Conservation (phyloP, 331 rosid genomes). For the Pyracantha coccinea region DNA sequence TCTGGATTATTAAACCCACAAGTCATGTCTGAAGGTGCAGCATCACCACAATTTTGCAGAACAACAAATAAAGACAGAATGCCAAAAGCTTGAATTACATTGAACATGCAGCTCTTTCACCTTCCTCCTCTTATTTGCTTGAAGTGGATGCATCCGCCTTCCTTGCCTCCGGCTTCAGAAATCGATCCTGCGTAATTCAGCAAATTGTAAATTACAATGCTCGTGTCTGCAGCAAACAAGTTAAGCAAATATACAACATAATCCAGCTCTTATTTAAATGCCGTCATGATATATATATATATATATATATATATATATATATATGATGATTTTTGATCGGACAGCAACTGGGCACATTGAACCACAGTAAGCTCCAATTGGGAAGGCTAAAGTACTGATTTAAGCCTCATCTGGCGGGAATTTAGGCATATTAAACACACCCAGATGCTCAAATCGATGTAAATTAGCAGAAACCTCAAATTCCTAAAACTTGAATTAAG, state of each 20-base stretch:
- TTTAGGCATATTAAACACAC: too few relatives aligned
- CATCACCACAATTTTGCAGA: conserved; percentile 4
- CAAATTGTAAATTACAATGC: neutral
- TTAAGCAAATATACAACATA: neutral
- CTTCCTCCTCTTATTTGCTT: conserved; percentile 37
- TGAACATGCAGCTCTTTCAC: conserved; percentile 16
- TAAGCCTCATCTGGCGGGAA: too few relatives aligned
- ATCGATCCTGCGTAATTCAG: conserved; percentile 48
- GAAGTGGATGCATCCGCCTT: conserved; percentile 31
- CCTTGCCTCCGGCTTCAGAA: conserved; percentile 32
- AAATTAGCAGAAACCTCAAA: neutral
- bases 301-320: too few relatives aligned
- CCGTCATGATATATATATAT: neutral
- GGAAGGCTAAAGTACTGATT: too few relatives aligned
- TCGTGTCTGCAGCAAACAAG: neutral
- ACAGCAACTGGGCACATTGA: too few relatives aligned
- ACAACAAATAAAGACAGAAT: conserved; percentile 10
- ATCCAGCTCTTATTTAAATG: neutral
- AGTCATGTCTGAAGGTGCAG: neutral
- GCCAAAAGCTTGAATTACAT: conserved; percentile 11
- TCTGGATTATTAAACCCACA: conserved; percentile 9
- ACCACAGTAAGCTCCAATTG: too few relatives aligned
- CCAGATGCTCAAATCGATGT: too few relatives aligned
- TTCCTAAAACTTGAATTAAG: neutral
- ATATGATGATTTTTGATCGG: too few relatives aligned